These are phyloP conservation scores for Candida sojae DNA, from an alignment of 1,139 yeast genomes.

Conservation along the genomic window DNA sequence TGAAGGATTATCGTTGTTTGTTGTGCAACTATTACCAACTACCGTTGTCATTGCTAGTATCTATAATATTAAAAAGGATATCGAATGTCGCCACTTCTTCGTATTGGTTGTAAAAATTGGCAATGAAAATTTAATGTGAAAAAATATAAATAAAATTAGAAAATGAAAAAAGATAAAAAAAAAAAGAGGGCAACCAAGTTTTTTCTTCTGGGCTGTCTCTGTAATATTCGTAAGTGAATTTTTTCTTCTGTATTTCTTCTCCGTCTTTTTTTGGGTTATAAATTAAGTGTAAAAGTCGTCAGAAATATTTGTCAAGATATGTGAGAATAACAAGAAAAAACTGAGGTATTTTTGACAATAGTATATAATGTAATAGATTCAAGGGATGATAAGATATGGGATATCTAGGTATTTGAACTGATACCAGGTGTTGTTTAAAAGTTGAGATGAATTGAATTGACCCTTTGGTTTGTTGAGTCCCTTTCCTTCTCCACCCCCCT, in stretches of 20 bases:
- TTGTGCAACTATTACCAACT: neutral
- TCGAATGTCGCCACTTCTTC: neutral
- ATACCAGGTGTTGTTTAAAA: too few species aligned
- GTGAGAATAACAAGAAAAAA: too few species aligned
- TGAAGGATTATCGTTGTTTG: neutral
- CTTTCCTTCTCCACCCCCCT: too few species aligned
- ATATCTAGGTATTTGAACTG: too few species aligned
- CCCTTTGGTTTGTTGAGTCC: too few species aligned
- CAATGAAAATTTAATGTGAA: constrained; percentile 1
- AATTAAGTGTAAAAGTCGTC: neutral
- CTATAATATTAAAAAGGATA: too few species aligned
- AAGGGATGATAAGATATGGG: too few species aligned
- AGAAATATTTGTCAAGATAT: neutral
- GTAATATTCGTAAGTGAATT: neutral
- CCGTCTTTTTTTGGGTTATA: neutral
- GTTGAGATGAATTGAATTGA: too few species aligned
- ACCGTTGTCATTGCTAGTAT: neutral
- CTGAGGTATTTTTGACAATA: too few species aligned
- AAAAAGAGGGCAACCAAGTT: neutral
- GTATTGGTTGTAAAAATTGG: neutral
- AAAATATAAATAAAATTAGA: neutral
- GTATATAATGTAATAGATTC: too few species aligned
- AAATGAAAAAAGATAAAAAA: neutral
- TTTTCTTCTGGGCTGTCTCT: neutral
- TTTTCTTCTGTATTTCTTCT: neutral